phyloP scores from a whole-genome alignment of 495 filamentous ascomycete genomes.

The Penicillium cataractarum region DNA sequence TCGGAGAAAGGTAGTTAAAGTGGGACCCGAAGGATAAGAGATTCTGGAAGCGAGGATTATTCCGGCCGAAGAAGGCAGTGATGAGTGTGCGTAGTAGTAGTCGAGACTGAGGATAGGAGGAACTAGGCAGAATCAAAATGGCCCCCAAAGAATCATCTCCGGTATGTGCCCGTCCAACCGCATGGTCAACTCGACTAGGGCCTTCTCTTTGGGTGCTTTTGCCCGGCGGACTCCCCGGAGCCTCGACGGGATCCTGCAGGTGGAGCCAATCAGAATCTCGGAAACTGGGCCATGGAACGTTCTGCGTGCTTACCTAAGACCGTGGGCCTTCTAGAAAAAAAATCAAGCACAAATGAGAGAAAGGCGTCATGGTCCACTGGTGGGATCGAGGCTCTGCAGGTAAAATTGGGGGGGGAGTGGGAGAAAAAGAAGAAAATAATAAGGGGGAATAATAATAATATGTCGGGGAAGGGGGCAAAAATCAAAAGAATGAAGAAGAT shows the following conservation, averaged over 20 bases:
- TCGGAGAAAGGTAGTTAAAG: constrained; percentile 1
- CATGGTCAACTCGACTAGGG: too few relatives aligned
- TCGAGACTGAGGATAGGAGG: too few relatives aligned
- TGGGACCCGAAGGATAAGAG: background rate
- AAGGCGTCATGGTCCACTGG: constrained; percentile 29
- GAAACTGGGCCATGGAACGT: constrained; percentile 11
- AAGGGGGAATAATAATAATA: too few relatives aligned
- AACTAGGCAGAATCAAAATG: background rate
- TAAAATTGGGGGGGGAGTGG: background rate
- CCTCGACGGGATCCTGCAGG: constrained; percentile 28
- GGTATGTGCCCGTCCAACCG: background rate
- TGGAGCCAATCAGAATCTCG: constrained; percentile 3
- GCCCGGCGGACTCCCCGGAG: constrained; percentile 21
- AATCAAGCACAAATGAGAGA: constrained; percentile 15
- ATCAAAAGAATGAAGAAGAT: background rate
- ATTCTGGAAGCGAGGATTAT: constrained; percentile 8
- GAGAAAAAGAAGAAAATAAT: constrained; percentile 1
- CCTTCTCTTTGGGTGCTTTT: background rate
- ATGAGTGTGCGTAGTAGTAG: background rate
- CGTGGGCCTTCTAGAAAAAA: constrained; percentile 38
- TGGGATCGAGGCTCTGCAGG: constrained; percentile 29
- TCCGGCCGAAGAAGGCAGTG: background rate
- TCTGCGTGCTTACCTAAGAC: constrained; percentile 21
- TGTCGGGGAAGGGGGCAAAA: background rate
- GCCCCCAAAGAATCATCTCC: constrained; percentile 1